phyloP scores from a whole-genome alignment of 441 rosid species.

The Eruca vesicaria region DNA sequence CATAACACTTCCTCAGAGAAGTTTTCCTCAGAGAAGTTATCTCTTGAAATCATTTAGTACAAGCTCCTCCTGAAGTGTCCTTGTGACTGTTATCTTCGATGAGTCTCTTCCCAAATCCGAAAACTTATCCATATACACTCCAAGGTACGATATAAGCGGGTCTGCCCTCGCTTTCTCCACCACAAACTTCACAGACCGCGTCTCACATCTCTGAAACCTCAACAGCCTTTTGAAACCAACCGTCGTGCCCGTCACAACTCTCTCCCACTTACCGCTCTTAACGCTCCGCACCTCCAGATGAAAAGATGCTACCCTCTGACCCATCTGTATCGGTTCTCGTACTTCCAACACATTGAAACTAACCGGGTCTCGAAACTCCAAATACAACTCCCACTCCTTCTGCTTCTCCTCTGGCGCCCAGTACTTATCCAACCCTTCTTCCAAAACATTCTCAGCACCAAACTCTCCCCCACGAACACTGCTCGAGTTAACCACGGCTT shows the following conservation, averaged over 20 bases:
- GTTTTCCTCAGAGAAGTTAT: constrained; percentile 1
- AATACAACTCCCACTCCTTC: constrained; percentile 47
- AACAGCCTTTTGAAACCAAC: constrained; percentile 73
- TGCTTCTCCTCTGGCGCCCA: constrained; percentile 83
- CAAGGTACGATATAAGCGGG: constrained; percentile 71
- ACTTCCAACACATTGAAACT: constrained; percentile 72
- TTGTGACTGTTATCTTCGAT: constrained; percentile 19
- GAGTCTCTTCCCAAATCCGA: constrained; percentile 30
- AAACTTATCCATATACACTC: constrained; percentile 57
- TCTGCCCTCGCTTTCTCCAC: constrained; percentile 59
- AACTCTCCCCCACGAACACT: constrained; percentile 58
- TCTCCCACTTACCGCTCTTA: constrained; percentile 50
- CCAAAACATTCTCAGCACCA: constrained; percentile 48
- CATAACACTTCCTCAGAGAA: neutral
- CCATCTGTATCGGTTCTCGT: constrained; percentile 89
- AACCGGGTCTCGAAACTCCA: constrained; percentile 48
- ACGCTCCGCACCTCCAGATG: constrained; percentile 47
- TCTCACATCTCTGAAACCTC: constrained; percentile 46
- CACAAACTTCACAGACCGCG: constrained; percentile 60
- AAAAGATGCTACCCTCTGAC: constrained; percentile 64
- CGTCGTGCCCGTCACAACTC: constrained; percentile 58
- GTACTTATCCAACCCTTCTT: constrained; percentile 60
- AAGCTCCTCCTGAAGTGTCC: constrained; percentile 24
- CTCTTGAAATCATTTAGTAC: constrained; percentile 5
- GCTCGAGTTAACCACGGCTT: constrained; percentile 48